Evolutionary conservation across 2,329 filamentous ascomycete genomes (phyloP).

Genomic region (Lasiodiplodia gonubiensis): DNA sequence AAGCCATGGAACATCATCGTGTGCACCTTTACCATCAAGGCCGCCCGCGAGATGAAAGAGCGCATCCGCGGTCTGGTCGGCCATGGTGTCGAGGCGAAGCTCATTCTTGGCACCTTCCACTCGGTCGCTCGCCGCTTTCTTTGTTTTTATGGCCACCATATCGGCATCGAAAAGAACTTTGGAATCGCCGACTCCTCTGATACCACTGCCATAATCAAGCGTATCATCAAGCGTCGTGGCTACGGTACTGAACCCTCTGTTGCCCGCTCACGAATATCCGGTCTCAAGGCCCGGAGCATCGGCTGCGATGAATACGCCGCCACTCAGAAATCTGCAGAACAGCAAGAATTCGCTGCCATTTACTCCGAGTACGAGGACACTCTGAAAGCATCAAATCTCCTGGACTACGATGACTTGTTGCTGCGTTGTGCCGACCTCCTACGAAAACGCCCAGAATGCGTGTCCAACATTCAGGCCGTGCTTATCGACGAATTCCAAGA

Average conservation of each 20-base stretch:
- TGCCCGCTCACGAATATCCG: conserved; percentile 76
- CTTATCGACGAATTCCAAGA: conserved; percentile 98
- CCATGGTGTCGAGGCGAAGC: conserved; percentile 71
- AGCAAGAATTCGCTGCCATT: conserved; percentile 69
- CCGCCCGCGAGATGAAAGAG: conserved; percentile 90
- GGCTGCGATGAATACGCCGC: conserved; percentile 51
- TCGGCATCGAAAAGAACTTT: conserved; percentile 83
- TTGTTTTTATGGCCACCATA: conserved; percentile 79
- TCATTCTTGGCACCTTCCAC: conserved; percentile 93
- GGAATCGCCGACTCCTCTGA: conserved; percentile 88
- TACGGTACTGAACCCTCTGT: conserved; percentile 71
- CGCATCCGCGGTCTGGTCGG: conserved; percentile 84
- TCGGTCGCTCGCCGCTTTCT: conserved; percentile 88
- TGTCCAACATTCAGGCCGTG: conserved; percentile 87
- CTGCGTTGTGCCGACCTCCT: conserved; percentile 83
- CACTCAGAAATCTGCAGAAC: conserved; percentile 55
- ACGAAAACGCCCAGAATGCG: conserved; percentile 73
- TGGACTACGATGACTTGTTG: conserved; percentile 94
- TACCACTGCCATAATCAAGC: conserved; percentile 76
- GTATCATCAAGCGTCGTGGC: conserved; percentile 78
- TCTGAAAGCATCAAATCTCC: conserved; percentile 75
- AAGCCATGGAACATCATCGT: conserved; percentile 89
- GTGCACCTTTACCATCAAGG: conserved; percentile 96
- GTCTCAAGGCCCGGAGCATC: conserved; percentile 63
- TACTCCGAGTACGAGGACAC: conserved; percentile 80